These are phyloP conservation scores for Euphorbia tirucalli DNA, from an alignment of 345 rosid genomes.

Conservation along the genomic window DNA sequence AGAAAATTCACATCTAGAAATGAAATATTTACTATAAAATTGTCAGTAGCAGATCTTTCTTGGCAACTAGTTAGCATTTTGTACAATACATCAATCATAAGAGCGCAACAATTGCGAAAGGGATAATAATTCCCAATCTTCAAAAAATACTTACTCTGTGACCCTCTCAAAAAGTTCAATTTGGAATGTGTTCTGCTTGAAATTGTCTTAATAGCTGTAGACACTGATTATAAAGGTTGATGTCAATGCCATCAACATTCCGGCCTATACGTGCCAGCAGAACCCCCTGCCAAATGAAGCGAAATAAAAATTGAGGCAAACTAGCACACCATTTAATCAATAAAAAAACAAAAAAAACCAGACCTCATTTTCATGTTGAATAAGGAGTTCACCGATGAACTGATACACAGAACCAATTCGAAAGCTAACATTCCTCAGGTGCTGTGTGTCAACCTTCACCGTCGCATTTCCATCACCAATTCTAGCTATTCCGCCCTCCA, in stretches of 20 bases:
- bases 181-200: constrained; percentile 33
- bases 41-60: no score
- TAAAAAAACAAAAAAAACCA: neutral
- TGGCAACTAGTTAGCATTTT: neutral
- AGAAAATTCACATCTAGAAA: no score
- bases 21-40: no score
- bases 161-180: constrained; percentile 8
- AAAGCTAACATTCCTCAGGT: constrained; percentile 66
- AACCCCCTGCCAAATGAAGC: constrained; percentile 37
- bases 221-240: constrained; percentile 65
- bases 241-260: constrained; percentile 77
- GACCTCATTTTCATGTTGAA: constrained; percentile 57
- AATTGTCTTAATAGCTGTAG: constrained; percentile 60
- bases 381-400: constrained; percentile 76
- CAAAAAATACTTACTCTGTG: neutral
- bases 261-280: constrained; percentile 78
- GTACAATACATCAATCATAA: no score
- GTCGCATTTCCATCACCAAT: constrained; percentile 50
- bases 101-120: no score
- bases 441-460: constrained; percentile 60
- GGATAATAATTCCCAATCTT: neutral
- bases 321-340: neutral
- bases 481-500: constrained; percentile 52
- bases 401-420: constrained; percentile 64
- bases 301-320: neutral